phyloP scores from a whole-genome alignment of 768 basidiomycete species.

The Pulveroboletus sp. region DNA sequence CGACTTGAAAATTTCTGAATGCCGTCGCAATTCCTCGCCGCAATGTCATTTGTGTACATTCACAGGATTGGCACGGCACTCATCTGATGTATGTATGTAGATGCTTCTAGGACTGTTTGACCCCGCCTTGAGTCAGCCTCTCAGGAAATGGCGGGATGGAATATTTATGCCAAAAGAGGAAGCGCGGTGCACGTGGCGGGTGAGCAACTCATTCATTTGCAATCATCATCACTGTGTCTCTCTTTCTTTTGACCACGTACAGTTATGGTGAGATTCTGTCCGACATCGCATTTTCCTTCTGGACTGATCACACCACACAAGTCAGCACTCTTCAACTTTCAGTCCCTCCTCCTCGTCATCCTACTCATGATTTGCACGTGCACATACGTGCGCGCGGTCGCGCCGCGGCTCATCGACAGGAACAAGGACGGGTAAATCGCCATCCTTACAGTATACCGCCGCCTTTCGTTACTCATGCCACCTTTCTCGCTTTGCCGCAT shows the following conservation, averaged over 20 bases:
- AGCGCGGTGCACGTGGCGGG: neutral
- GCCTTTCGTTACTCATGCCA: neutral
- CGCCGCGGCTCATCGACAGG: conserved; percentile 86
- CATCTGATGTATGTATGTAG: too few species aligned
- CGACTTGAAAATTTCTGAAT: too few species aligned
- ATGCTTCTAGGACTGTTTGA: too few species aligned
- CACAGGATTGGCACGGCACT: too few species aligned
- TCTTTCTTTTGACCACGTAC: neutral
- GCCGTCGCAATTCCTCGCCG: too few species aligned
- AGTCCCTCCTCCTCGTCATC: conserved; percentile 90
- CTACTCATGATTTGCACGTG: conserved; percentile 95
- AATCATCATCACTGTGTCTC: too few species aligned
- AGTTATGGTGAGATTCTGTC: conserved; percentile 16
- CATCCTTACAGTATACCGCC: neutral
- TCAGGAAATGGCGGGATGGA: too few species aligned
- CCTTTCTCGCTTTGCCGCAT: neutral
- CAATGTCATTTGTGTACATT: too few species aligned
- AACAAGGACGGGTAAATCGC: conserved; percentile 86
- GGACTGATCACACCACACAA: conserved; percentile 26
- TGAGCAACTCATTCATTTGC: neutral
- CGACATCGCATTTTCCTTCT: neutral
- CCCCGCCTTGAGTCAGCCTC: too few species aligned
- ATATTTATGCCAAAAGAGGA: too few species aligned
- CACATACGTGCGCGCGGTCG: conserved; percentile 89
- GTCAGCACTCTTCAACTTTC: conserved; percentile 98